Evolutionary conservation across 2,329 filamentous ascomycete genomes (phyloP).

Genomic region (Aureobasidium sp.): DNA sequence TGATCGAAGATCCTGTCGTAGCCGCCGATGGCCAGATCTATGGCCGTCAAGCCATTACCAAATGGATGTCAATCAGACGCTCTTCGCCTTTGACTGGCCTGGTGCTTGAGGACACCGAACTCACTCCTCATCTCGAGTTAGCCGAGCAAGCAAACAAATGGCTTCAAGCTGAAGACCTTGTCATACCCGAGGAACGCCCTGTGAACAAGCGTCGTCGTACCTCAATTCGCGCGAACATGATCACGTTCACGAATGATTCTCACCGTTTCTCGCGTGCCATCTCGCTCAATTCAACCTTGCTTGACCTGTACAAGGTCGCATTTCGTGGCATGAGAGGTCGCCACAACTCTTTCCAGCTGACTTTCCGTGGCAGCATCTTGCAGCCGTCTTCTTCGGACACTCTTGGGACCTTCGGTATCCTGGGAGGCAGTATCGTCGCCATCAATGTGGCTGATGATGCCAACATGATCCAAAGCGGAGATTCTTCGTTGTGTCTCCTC

Average conservation of each 20-base stretch:
- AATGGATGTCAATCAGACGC: constrained; percentile 29
- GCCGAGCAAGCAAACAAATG: constrained; percentile 23
- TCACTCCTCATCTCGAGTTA: constrained; percentile 22
- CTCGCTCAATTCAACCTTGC: constrained; percentile 7
- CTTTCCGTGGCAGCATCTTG: constrained; percentile 6
- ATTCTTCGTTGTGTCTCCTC: constrained; percentile 15
- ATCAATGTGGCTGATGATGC: constrained; percentile 19
- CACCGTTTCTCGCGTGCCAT: constrained; percentile 19
- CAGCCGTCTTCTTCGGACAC: not conserved
- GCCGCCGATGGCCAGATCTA: constrained; percentile 30
- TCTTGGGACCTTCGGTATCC: constrained; percentile 1
- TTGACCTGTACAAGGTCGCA: constrained; percentile 24
- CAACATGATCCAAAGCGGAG: not conserved
- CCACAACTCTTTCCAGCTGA: constrained; percentile 24
- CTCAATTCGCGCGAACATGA: constrained; percentile 12
- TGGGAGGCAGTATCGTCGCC: constrained; percentile 14
- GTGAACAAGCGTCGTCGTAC: not conserved
- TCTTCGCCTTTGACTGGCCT: constrained; percentile 30
- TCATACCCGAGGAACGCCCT: not conserved
- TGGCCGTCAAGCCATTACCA: constrained; percentile 29
- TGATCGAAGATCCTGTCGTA: constrained; percentile 31
- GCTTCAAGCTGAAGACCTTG: constrained; percentile 19
- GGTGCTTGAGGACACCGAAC: constrained; percentile 19
- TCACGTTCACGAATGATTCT: constrained; percentile 19
- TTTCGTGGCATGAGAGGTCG: constrained; percentile 25